Evolutionary conservation across 169 alveolate species (phyloP).

Genomic region (Plasmodium fragile): DNA sequence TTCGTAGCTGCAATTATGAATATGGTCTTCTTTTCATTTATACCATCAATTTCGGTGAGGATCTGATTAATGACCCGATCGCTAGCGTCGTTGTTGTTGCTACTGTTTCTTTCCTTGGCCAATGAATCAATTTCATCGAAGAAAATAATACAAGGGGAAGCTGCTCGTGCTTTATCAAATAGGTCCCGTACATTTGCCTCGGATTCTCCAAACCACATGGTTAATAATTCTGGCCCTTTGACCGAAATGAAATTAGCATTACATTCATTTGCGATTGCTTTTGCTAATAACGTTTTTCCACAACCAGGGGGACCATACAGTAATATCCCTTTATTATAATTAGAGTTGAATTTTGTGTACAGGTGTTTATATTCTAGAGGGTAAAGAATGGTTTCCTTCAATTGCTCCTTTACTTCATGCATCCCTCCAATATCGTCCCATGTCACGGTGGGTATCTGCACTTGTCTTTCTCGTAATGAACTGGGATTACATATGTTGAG

Average conservation of each 20-base stretch:
- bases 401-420: constrained; percentile 90
- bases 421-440: constrained; percentile 96
- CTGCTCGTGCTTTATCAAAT: constrained; percentile 89
- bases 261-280: constrained; percentile 94
- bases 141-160: constrained; percentile 93
- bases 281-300: constrained; percentile 95
- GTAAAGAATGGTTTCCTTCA: constrained; percentile 86
- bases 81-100: constrained; percentile 94
- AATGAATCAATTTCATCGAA: constrained; percentile 99
- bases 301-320: constrained; percentile 96
- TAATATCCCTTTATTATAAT: constrained; percentile 89
- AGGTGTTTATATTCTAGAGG: constrained; percentile 88
- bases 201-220: constrained; percentile 90
- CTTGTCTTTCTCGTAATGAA: constrained; percentile 94
- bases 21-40: constrained; percentile 92
- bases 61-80: constrained; percentile 95
- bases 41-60: constrained; percentile 96
- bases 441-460: constrained; percentile 94
- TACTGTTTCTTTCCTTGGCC: constrained; percentile 92
- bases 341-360: constrained; percentile 87
- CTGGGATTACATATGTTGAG: constrained; percentile 92
- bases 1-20: constrained; percentile 96
- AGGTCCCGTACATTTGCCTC: constrained; percentile 87
- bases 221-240: constrained; percentile 87
- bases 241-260: constrained; percentile 91